Percentiles rank a stretch among this genome's conserved stretches.
Evolutionary conservation across 2,329 filamentous ascomycete genomes (phyloP).

Genomic region (Aspergillus viridinutans): DNA sequence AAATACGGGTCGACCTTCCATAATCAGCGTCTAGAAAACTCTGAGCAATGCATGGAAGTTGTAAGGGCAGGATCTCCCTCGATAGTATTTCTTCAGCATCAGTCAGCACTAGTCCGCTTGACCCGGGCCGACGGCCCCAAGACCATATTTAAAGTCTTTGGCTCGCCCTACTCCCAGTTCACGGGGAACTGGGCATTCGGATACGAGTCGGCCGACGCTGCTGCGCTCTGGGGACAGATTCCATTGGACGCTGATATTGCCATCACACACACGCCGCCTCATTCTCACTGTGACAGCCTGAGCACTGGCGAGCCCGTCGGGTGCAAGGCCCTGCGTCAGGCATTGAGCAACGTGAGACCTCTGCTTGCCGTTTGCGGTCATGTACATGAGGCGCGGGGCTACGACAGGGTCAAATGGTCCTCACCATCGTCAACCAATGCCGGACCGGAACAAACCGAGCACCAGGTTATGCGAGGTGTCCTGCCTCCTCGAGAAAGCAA

Average conservation of each 20-base stretch:
- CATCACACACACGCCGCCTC: slow-evolving; percentile 55
- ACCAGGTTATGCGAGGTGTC: slow-evolving; percentile 14
- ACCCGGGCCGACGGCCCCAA: slow-evolving; percentile 42
- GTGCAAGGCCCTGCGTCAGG: slow-evolving; percentile 45
- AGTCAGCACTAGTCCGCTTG: slow-evolving; percentile 43
- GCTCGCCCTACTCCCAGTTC: slow-evolving; percentile 52
- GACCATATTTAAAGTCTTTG: slow-evolving; percentile 54
- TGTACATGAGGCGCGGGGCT: slow-evolving; percentile 55
- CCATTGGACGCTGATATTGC: slow-evolving; percentile 51
- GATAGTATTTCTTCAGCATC: slow-evolving; percentile 52
- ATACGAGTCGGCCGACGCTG: slow-evolving; percentile 43
- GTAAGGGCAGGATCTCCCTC: slow-evolving; percentile 38
- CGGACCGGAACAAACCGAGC: slow-evolving; percentile 1
- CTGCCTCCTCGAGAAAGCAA: slow-evolving; percentile 47
- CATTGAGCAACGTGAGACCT: slow-evolving; percentile 47
- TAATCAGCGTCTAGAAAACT: slow-evolving; percentile 43
- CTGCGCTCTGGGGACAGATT: slow-evolving; percentile 47
- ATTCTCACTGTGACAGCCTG: slow-evolving; percentile 45
- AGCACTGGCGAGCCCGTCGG: slow-evolving; percentile 37
- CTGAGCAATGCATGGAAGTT: slow-evolving; percentile 42
- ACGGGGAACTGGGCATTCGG: slow-evolving; percentile 53
- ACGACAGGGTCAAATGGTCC: slow-evolving; percentile 48
- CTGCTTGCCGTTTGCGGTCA: slow-evolving; percentile 55
- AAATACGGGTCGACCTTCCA: slow-evolving; percentile 41
- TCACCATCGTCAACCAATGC: neutral